Evolutionary conservation across 257 asterid species (phyloP).

Genomic region (Ajuga chamaepitys): DNA sequence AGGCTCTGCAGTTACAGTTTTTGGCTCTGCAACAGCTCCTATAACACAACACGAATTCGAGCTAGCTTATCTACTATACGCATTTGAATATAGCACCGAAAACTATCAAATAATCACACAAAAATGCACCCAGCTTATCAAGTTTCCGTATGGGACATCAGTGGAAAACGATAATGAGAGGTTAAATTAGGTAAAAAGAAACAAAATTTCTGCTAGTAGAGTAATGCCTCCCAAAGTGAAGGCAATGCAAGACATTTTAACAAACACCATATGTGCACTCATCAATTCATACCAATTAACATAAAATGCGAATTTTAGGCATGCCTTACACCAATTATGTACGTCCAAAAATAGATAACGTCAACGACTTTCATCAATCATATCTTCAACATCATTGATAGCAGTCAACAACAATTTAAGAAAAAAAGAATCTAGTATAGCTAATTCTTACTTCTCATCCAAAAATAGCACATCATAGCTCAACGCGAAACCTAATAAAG

Average conservation of each 20-base stretch:
- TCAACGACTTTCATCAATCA: not conserved
- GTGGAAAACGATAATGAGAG: not conserved
- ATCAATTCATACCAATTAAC: not conserved
- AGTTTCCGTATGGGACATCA: not conserved
- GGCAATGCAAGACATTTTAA: not conserved
- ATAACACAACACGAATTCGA: not conserved
- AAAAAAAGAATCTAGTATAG: not conserved
- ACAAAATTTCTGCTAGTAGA: not conserved
- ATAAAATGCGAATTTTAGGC: not conserved
- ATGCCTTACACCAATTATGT: too few species aligned
- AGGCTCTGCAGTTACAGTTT: constrained; percentile 66
- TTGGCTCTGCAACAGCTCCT: constrained; percentile 90
- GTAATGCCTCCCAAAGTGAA: not conserved
- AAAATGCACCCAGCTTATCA: not conserved
- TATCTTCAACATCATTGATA: not conserved
- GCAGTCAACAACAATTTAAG: not conserved
- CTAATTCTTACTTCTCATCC: not conserved
- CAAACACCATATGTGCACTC: not conserved
- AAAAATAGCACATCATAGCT: not conserved
- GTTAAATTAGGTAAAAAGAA: not conserved
- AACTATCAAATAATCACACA: not conserved
- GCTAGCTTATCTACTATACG: not conserved
- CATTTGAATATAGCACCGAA: not conserved
- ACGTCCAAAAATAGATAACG: not conserved
- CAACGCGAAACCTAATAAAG: not conserved